A percentile compares a stretch with the other conserved stretches of the same genome.
Evolutionary conservation across 352 stramenopile species (phyloP).

Genomic region (Elongisporangium senticosum): DNA sequence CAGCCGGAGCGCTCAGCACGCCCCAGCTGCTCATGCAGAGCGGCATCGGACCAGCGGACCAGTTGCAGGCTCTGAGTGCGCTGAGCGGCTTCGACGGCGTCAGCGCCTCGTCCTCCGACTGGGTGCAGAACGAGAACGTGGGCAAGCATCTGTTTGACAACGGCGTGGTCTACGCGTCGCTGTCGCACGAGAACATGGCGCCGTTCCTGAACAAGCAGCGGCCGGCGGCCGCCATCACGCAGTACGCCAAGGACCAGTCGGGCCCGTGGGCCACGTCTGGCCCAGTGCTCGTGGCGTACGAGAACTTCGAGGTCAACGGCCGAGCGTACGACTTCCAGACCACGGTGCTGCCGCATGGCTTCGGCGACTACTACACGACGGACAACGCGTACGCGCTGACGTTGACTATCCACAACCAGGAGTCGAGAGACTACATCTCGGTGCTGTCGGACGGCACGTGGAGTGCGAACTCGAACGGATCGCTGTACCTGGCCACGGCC

Average conservation of each 20-base stretch:
- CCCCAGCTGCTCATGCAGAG: constrained; percentile 65
- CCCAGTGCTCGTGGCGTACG: constrained; percentile 23
- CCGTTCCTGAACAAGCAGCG: constrained; percentile 16
- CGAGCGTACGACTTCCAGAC: constrained; percentile 23
- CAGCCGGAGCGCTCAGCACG: constrained; percentile 45
- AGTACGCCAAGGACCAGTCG: constrained; percentile 18
- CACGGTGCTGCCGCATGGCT: constrained; percentile 20
- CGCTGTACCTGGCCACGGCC: constrained; percentile 4
- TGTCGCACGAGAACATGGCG: constrained; percentile 12
- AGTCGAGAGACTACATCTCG: constrained; percentile 16
- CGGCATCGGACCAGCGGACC: constrained; percentile 40
- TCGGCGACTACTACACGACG: constrained; percentile 13
- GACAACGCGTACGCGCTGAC: constrained; percentile 14
- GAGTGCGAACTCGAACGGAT: constrained; percentile 5
- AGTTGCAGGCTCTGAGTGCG: constrained; percentile 22
- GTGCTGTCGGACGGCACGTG: constrained; percentile 3
- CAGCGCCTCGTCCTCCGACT: neutral
- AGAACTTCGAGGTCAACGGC: constrained; percentile 14
- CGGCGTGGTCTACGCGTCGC: constrained; percentile 13
- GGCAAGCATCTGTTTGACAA: constrained; percentile 16
- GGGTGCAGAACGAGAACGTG: constrained; percentile 12
- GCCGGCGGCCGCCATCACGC: constrained; percentile 6
- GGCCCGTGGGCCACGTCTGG: constrained; percentile 18
- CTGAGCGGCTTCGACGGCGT: constrained; percentile 6
- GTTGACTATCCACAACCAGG: constrained; percentile 22